These are phyloP conservation scores for Davidsoniella eucalypti DNA, from an alignment of 2,329 filamentous ascomycete genomes.

Conservation along the genomic window DNA sequence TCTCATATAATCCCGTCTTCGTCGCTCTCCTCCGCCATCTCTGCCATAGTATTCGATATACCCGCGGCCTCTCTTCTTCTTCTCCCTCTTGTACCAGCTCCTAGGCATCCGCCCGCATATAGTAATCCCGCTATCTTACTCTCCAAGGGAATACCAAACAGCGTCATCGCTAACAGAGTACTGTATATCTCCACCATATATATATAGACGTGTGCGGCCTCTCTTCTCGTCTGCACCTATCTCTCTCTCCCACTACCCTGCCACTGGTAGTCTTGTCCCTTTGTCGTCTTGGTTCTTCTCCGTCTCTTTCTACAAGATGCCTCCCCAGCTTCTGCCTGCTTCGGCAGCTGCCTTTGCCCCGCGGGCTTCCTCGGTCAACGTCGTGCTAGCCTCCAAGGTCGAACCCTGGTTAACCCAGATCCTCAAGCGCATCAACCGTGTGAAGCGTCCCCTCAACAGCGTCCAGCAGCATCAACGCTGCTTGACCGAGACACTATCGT, in stretches of 20 bases:
- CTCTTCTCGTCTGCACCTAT: slow-evolving; percentile 9
- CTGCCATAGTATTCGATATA: not conserved
- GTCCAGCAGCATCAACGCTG: slow-evolving; percentile 90
- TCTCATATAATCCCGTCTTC: slow-evolving; percentile 20
- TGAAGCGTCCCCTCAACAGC: slow-evolving; percentile 95
- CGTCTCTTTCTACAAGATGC: slow-evolving; percentile 44
- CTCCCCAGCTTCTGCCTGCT: slow-evolving; percentile 80
- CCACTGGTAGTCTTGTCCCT: slow-evolving; percentile 12
- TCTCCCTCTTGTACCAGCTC: not conserved
- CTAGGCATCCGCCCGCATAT: not conserved
- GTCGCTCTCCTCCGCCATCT: slow-evolving; percentile 11
- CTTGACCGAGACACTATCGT: slow-evolving; percentile 85
- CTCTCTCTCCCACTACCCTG: slow-evolving; percentile 9
- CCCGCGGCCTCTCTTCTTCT: slow-evolving; percentile 8
- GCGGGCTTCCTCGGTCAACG: slow-evolving; percentile 74
- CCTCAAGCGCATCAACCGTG: slow-evolving; percentile 87
- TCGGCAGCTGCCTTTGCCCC: slow-evolving; percentile 95
- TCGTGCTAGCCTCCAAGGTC: slow-evolving; percentile 80
- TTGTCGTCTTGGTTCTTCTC: slow-evolving; percentile 13
- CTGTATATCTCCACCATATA: not conserved
- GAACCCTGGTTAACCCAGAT: slow-evolving; percentile 96
- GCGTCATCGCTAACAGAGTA: not conserved
- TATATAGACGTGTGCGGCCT: not conserved
- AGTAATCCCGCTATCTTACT: not conserved
- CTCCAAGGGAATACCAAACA: not conserved